A percentile compares a stretch with the other conserved stretches of the same genome.
Evolutionary conservation across 495 filamentous ascomycete genomes (phyloP).

Genomic region (Aspergillus sclerotioniger): DNA sequence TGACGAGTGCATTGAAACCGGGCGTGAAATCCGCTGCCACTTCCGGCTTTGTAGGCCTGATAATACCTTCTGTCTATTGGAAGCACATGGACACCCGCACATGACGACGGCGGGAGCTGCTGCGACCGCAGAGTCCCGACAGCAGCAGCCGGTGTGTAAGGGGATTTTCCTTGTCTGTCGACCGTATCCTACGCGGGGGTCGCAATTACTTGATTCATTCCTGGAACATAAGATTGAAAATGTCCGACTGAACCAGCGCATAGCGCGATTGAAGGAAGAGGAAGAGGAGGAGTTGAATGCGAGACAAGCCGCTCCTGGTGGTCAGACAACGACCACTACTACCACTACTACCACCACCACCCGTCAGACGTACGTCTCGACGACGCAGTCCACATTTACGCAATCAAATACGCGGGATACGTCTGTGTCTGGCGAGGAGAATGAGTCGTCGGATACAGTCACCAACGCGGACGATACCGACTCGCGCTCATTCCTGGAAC

Average conservation of each 20-base stretch:
- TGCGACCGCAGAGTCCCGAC: slow-evolving; percentile 34
- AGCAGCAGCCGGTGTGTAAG: slow-evolving; percentile 53
- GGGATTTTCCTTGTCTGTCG: slow-evolving; percentile 94
- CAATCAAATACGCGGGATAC: slow-evolving; percentile 7
- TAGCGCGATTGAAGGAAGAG: slow-evolving; percentile 80
- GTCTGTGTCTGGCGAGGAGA: slow-evolving; percentile 23
- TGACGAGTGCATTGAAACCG: slow-evolving; percentile 85
- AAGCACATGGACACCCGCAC: slow-evolving; percentile 89
- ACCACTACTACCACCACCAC: slow-evolving; percentile 3
- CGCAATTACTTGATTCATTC: slow-evolving; percentile 84
- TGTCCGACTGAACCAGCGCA: slow-evolving; percentile 77
- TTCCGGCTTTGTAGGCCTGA: slow-evolving; percentile 81
- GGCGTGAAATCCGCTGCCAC: slow-evolving; percentile 78
- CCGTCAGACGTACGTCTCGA: neutral
- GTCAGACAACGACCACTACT: slow-evolving; percentile 4
- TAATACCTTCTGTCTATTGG: slow-evolving; percentile 73
- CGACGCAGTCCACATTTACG: neutral
- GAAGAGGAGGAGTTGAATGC: slow-evolving; percentile 72
- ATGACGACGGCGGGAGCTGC: slow-evolving; percentile 40
- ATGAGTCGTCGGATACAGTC: slow-evolving; percentile 49
- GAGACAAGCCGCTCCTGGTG: slow-evolving; percentile 2
- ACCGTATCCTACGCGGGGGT: slow-evolving; percentile 86
- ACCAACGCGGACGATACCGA: slow-evolving; percentile 73
- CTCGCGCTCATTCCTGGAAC: slow-evolving; percentile 64
- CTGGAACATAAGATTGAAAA: slow-evolving; percentile 98